These are phyloP conservation scores for Ambrosia hybrid DNA, from an alignment of 140 eudicot species.

Conservation along the genomic window DNA sequence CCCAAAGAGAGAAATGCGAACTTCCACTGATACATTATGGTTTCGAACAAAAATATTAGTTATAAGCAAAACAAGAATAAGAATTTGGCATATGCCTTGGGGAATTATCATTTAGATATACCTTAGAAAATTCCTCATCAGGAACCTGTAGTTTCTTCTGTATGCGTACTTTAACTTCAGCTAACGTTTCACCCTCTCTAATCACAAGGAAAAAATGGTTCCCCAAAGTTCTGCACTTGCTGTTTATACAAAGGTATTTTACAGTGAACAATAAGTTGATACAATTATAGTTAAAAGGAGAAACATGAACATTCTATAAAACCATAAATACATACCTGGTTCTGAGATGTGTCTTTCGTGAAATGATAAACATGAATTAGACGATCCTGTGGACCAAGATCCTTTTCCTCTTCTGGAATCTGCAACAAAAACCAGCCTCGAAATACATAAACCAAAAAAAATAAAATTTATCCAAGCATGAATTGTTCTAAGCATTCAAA, in stretches of 20 bases:
- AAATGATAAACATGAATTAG: conserved; percentile 80
- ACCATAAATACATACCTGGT: conserved; percentile 41
- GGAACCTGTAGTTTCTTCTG: conserved; percentile 79
- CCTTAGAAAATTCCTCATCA: conserved; percentile 86
- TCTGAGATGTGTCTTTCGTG: conserved; percentile 60
- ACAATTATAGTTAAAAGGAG: neutral
- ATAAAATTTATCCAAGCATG: neutral
- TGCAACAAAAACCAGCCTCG: conserved; percentile 25
- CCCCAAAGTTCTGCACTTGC: conserved; percentile 82
- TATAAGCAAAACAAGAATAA: conserved; percentile 1
- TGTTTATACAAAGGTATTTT: conserved; percentile 24
- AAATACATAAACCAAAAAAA: neutral
- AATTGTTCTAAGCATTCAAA: neutral
- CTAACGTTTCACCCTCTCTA: conserved; percentile 75
- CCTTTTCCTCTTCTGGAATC: conserved; percentile 89
- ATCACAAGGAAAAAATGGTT: conserved; percentile 77
- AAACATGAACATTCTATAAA: neutral
- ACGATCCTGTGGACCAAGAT: conserved; percentile 66
- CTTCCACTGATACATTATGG: conserved; percentile 57
- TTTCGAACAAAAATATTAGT: neutral
- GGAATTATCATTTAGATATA: conserved; percentile 10
- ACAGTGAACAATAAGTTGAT: neutral
- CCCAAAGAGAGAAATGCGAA: conserved; percentile 80
- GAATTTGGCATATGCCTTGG: neutral
- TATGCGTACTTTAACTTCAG: conserved; percentile 66